Evolutionary conservation across 139 green algal species (phyloP).

Genomic region (Marvania coccoides): DNA sequence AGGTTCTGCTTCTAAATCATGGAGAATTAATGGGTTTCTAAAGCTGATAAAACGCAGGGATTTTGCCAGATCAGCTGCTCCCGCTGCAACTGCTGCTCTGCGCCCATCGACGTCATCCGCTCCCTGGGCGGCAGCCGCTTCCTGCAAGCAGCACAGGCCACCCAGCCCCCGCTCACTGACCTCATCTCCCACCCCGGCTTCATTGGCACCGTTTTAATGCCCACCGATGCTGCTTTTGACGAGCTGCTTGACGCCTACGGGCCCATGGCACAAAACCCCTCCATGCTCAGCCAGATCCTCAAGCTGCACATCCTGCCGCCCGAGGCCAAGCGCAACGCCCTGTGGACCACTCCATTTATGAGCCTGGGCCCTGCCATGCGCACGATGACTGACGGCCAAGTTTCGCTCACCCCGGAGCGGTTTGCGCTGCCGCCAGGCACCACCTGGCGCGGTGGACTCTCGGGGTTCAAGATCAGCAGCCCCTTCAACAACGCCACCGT

Average conservation of each 20-base stretch:
- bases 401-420: neutral
- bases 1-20: neutral
- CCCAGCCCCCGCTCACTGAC: conserved; percentile 3
- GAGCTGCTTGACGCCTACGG: conserved; percentile 4
- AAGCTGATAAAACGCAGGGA: neutral
- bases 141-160: conserved; percentile 16
- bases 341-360: conserved; percentile 41
- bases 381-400: conserved; percentile 12
- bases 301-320: conserved; percentile 43
- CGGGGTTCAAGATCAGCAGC: conserved; percentile 14
- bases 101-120: conserved; percentile 13
- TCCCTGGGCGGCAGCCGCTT: conserved; percentile 19
- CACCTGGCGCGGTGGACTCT: conserved; percentile 12
- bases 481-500: conserved; percentile 23
- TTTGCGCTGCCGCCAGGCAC: neutral
- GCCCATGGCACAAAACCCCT: neutral
- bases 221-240: conserved; percentile 29
- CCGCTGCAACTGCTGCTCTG: conserved; percentile 29
- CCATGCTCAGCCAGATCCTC: conserved; percentile 20
- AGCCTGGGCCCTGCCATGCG: conserved; percentile 19
- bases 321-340: conserved; percentile 16
- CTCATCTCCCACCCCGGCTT: conserved; percentile 29
- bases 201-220: conserved; percentile 33
- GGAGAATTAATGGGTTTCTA: neutral
- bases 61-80: conserved; percentile 42